A percentile compares a stretch with the other conserved stretches of the same genome.
Evolutionary conservation across 495 filamentous ascomycete genomes (phyloP).

Genomic region (Friedmanniomyces simplex): DNA sequence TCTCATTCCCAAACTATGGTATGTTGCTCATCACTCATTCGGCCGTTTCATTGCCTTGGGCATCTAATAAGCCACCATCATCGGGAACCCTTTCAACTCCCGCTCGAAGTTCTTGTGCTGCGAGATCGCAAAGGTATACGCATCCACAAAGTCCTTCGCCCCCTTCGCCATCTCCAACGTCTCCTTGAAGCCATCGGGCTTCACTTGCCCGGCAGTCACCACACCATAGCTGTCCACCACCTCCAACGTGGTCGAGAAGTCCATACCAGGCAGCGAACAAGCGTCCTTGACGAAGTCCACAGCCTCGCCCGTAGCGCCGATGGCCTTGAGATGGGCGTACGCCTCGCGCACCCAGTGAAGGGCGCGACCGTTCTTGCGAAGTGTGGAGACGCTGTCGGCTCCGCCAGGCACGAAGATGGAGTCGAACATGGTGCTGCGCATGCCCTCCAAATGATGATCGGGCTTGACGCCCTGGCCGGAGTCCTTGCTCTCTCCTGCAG

Average conservation of each 20-base stretch:
- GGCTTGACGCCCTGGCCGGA: slow-evolving; percentile 48
- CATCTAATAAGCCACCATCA: slow-evolving; percentile 30
- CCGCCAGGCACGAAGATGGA: slow-evolving; percentile 73
- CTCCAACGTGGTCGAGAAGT: slow-evolving; percentile 38
- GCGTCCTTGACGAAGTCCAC: slow-evolving; percentile 53
- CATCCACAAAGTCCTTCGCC: slow-evolving; percentile 52
- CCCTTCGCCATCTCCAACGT: slow-evolving; percentile 49
- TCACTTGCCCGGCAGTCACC: slow-evolving; percentile 46
- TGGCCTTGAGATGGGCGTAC: slow-evolving; percentile 69
- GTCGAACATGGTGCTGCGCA: slow-evolving; percentile 81
- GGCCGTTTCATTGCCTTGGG: neutral
- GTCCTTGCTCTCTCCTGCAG: slow-evolving; percentile 40
- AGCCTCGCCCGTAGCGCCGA: slow-evolving; percentile 63
- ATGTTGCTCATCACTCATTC: neutral
- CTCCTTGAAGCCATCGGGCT: slow-evolving; percentile 46
- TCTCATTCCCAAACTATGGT: no score
- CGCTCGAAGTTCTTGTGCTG: slow-evolving; percentile 60
- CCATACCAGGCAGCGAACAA: slow-evolving; percentile 45
- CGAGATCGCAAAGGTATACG: slow-evolving; percentile 55
- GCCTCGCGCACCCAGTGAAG: slow-evolving; percentile 78
- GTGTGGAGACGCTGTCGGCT: slow-evolving; percentile 43
- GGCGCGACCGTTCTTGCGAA: slow-evolving; percentile 64
- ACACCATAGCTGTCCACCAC: slow-evolving; percentile 61
- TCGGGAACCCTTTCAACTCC: slow-evolving; percentile 55
- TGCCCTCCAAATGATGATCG: slow-evolving; percentile 72